Conservation (phyloP, 306 rosid genomes). For the Quercus wislizeni region DNA sequence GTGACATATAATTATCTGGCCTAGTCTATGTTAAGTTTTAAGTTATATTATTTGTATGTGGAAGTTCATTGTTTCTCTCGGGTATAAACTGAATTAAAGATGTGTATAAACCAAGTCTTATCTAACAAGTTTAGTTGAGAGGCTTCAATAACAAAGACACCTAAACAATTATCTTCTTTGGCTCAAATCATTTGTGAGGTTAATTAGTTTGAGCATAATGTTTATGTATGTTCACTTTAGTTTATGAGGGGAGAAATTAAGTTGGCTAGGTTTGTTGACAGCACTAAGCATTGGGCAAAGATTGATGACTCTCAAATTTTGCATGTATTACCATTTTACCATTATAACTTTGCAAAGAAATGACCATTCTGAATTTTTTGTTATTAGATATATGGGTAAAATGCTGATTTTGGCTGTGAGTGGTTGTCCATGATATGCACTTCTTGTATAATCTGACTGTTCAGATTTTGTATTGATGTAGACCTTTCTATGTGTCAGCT, state of each 20-base stretch:
- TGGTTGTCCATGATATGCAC: background rate
- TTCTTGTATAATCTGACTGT: background rate
- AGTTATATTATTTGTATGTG: background rate
- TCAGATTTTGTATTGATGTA: background rate
- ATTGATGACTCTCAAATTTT: background rate
- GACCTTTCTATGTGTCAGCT: background rate
- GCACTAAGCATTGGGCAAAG: background rate
- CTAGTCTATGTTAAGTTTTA: background rate
- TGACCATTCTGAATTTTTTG: background rate
- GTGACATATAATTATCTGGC: background rate
- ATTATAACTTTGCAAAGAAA: background rate
- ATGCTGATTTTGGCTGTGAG: background rate
- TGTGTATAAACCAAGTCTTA: background rate
- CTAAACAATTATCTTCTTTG: too few species aligned
- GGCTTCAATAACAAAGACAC: too few species aligned
- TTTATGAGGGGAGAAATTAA: background rate
- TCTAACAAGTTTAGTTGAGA: background rate
- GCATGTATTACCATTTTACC: background rate
- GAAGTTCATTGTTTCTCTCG: background rate
- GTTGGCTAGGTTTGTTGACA: background rate
- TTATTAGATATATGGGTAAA: background rate
- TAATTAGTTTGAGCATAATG: background rate
- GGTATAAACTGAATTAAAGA: too few species aligned
- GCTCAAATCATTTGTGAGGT: too few species aligned
- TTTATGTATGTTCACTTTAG: background rate